These are phyloP conservation scores for Testicularia cyperi DNA, from an alignment of 1,284 basidiomycete genomes.

Conservation along the genomic window DNA sequence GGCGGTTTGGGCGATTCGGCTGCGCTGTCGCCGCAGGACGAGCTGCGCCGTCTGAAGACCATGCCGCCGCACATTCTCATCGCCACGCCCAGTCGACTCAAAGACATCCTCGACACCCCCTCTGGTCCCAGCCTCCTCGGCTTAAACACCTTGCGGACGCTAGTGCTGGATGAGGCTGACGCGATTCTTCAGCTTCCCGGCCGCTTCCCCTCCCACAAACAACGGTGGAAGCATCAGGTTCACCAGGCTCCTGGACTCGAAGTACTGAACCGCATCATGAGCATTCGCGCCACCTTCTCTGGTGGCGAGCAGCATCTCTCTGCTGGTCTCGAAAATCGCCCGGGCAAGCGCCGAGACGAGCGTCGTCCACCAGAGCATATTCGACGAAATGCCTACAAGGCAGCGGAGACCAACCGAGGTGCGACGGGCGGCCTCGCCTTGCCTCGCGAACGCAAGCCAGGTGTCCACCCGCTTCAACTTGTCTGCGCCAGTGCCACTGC, in stretches of 20 bases:
- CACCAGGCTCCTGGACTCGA: conserved; percentile 51
- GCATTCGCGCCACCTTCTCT: conserved; percentile 42
- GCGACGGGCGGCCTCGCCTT: conserved; percentile 15
- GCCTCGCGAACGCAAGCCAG: conserved; percentile 18
- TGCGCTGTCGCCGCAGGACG: conserved; percentile 18
- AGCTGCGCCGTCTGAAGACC: conserved; percentile 30
- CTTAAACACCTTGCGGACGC: conserved; percentile 43
- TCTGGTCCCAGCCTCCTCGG: conserved; percentile 44
- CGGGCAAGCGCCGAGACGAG: conserved; percentile 32
- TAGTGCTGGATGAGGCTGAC: conserved; percentile 57
- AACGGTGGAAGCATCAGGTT: conserved; percentile 49
- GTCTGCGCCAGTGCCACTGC: conserved; percentile 54
- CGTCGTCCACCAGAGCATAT: conserved; percentile 41
- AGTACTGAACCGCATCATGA: conserved; percentile 51
- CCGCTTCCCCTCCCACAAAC: conserved; percentile 51
- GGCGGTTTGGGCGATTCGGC: conserved; percentile 20
- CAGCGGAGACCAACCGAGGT: conserved; percentile 21
- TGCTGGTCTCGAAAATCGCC: conserved; percentile 49
- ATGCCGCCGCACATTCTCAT: conserved; percentile 54
- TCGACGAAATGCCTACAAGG: conserved; percentile 43
- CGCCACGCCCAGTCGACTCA: conserved; percentile 50
- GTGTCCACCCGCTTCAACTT: conserved; percentile 49
- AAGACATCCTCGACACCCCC: conserved; percentile 41
- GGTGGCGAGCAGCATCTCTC: conserved; percentile 44
- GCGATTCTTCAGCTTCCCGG: conserved; percentile 54